Evolutionary conservation across 257 asterid species (phyloP).

Genomic region (Fraxinus pennsylvanica): DNA sequence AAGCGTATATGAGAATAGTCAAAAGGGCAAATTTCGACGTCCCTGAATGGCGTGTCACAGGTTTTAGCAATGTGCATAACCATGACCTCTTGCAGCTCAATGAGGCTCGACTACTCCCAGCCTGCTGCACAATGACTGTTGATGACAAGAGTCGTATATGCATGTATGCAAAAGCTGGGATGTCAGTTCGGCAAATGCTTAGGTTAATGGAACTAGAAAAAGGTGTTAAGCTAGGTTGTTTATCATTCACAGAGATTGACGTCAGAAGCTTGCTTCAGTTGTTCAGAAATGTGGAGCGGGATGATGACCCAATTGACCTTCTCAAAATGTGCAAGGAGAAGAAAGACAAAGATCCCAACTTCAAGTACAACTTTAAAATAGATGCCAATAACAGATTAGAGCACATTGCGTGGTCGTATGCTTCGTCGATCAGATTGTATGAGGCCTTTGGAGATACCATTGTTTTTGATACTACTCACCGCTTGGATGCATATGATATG

Average conservation of each 20-base stretch:
- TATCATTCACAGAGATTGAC: slow-evolving; percentile 62
- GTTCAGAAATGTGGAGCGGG: slow-evolving; percentile 49
- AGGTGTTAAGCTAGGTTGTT: slow-evolving; percentile 55
- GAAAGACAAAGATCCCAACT: slow-evolving; percentile 53
- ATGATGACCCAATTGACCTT: slow-evolving; percentile 53
- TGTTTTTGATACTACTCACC: slow-evolving; percentile 56
- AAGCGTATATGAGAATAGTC: slow-evolving; percentile 59
- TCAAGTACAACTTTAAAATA: slow-evolving; percentile 46
- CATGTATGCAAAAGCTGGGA: slow-evolving; percentile 63
- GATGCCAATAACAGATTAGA: slow-evolving; percentile 56
- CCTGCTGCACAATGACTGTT: slow-evolving; percentile 46
- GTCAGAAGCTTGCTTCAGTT: slow-evolving; percentile 56
- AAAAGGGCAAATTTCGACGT: slow-evolving; percentile 50
- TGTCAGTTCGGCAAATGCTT: slow-evolving; percentile 62
- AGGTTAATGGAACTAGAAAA: slow-evolving; percentile 64
- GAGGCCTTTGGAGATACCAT: slow-evolving; percentile 59
- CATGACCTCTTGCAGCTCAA: slow-evolving; percentile 52
- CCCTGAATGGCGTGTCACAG: slow-evolving; percentile 64
- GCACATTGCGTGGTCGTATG: slow-evolving; percentile 58
- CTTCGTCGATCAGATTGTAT: slow-evolving; percentile 47
- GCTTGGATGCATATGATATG: slow-evolving; percentile 62
- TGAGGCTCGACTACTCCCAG: slow-evolving; percentile 43
- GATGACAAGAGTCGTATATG: slow-evolving; percentile 61
- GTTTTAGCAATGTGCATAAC: slow-evolving; percentile 54
- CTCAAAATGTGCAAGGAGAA: slow-evolving; percentile 55